phyloP scores from a whole-genome alignment of 306 rosid species.

The Ormosia semicastrata region DNA sequence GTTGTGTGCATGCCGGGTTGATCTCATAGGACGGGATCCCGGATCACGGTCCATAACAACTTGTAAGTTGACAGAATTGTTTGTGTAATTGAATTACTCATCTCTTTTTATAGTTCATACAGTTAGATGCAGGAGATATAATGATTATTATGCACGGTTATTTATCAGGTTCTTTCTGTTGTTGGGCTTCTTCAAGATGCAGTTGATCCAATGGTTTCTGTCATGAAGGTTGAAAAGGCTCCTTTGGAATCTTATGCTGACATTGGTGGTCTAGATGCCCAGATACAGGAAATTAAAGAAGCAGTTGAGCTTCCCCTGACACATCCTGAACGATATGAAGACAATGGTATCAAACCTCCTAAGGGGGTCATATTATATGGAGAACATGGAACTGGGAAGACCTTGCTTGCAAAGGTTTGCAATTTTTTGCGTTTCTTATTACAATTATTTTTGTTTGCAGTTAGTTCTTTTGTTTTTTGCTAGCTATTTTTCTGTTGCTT shows the following conservation, averaged over 20 bases:
- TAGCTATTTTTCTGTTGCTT: slow-evolving; percentile 1
- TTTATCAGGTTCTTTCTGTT: slow-evolving; percentile 86
- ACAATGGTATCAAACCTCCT: slow-evolving; percentile 96
- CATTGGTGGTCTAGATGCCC: slow-evolving; percentile 96
- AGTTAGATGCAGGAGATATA: slow-evolving; percentile 10
- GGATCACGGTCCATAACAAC: no score
- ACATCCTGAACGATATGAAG: slow-evolving; percentile 93
- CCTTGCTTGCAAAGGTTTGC: slow-evolving; percentile 89
- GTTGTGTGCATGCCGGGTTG: no score
- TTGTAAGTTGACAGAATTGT: neutral
- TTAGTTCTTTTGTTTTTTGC: neutral
- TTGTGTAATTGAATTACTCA: neutral
- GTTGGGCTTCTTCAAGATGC: slow-evolving; percentile 99
- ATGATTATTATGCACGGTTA: neutral
- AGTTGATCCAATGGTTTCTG: slow-evolving; percentile 93
- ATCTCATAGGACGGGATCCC: no score
- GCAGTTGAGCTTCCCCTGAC: slow-evolving; percentile 97
- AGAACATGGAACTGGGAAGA: slow-evolving; percentile 97
- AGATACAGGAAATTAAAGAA: slow-evolving; percentile 94
- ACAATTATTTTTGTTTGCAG: no score
- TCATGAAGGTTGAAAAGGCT: slow-evolving; percentile 90
- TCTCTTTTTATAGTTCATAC: neutral
- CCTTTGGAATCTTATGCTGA: slow-evolving; percentile 97
- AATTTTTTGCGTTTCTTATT: neutral
- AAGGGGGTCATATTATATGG: slow-evolving; percentile 92